Percentiles rank a stretch among this genome's conserved stretches.
Evolutionary conservation across 2,329 filamentous ascomycete genomes (phyloP).

Genomic region (Cladosporium sp.): DNA sequence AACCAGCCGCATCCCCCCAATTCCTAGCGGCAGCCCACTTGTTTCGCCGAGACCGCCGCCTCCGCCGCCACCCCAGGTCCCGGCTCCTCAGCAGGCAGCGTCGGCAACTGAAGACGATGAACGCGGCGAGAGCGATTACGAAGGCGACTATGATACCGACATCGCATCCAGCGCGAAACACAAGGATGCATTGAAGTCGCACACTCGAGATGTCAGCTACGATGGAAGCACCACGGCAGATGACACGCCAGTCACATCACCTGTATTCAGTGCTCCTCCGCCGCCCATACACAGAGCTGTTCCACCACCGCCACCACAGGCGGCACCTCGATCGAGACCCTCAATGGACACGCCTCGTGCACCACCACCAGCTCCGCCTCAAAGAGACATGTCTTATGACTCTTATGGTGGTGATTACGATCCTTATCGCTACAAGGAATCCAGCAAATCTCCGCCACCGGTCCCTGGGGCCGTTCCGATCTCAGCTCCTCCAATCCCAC

Average conservation of each 20-base stretch:
- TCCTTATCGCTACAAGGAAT: constrained; percentile 51
- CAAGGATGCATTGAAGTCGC: constrained; percentile 85
- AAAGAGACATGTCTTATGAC: constrained; percentile 38
- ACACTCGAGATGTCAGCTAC: constrained; percentile 70
- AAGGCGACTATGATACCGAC: constrained; percentile 96
- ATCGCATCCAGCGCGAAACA: constrained; percentile 91
- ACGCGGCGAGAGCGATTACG: constrained; percentile 86
- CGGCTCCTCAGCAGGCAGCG: constrained; percentile 29
- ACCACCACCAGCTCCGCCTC: constrained; percentile 61
- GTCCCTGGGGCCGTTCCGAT: constrained; percentile 30
- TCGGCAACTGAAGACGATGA: constrained; percentile 52
- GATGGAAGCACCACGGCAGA: constrained; percentile 60
- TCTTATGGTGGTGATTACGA: constrained; percentile 61
- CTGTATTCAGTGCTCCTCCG: constrained; percentile 30
- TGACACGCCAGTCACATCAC: constrained; percentile 47
- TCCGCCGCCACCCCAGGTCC: constrained; percentile 41
- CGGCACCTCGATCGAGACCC: constrained; percentile 49
- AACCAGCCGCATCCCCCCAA: constrained; percentile 33
- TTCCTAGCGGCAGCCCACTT: constrained; percentile 34
- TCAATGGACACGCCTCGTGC: constrained; percentile 69
- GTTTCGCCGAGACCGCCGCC: constrained; percentile 40
- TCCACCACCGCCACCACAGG: constrained; percentile 54
- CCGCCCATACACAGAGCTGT: constrained; percentile 40
- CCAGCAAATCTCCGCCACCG: constrained; percentile 23
- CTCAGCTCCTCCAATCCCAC: constrained; percentile 31